Conservation (phyloP, 176 grass and related monocot genomes). For the Musa schizocarpa region DNA sequence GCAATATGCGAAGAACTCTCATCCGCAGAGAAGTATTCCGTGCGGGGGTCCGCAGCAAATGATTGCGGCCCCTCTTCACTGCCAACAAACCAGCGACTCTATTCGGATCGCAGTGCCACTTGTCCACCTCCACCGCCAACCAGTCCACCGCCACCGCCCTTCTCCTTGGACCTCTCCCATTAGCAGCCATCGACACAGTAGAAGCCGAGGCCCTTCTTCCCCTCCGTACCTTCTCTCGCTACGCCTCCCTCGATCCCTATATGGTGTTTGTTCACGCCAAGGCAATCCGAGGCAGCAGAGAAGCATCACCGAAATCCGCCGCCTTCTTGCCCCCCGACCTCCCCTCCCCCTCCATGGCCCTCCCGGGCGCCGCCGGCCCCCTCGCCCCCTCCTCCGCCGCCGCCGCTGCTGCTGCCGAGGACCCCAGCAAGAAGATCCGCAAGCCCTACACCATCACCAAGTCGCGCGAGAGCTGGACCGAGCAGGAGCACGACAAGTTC, state of each 20-base stretch:
- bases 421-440: constrained; percentile 19
- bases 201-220: background rate
- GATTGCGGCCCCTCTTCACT: background rate
- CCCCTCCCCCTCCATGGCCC: background rate
- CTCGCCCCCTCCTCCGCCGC: background rate
- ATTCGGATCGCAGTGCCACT: background rate
- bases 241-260: background rate
- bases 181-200: background rate
- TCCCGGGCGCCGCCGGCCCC: background rate
- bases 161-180: background rate
- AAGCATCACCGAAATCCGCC: background rate
- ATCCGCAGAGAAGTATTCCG: too few relatives aligned
- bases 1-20: too few relatives aligned
- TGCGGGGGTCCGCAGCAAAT: too few relatives aligned
- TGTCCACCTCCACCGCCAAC: background rate
- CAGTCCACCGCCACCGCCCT: background rate
- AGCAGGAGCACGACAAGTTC: constrained; percentile 21
- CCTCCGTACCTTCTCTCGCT: background rate
- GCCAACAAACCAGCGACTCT: background rate
- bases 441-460: constrained; percentile 25
- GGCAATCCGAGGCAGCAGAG: background rate
- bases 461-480: constrained; percentile 22
- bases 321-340: background rate
- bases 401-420: background rate
- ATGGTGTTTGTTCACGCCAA: background rate